Evolutionary conservation across 257 asterid species (phyloP).

Genomic region (Ehretia macrophylla): DNA sequence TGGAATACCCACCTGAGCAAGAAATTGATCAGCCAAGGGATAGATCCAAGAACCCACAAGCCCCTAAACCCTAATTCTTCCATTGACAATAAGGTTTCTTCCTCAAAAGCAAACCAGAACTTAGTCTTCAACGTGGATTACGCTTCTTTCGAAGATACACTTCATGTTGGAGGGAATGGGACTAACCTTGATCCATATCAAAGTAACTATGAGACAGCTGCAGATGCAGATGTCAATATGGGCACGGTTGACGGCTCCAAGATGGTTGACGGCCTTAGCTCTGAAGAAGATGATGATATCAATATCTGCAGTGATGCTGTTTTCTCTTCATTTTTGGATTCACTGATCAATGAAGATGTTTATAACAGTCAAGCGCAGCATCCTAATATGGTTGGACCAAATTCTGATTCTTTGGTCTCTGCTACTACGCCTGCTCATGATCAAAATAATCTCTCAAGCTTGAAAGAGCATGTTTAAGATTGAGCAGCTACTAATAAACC

Average conservation of each 20-base stretch:
- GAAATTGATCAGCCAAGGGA: constrained; percentile 66
- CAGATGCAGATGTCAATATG: neutral
- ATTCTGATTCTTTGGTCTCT: constrained; percentile 11
- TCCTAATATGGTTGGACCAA: neutral
- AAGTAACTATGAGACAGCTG: neutral
- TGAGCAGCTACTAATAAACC: neutral
- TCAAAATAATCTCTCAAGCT: constrained; percentile 7
- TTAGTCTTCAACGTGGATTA: neutral
- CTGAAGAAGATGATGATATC: neutral
- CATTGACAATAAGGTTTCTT: neutral
- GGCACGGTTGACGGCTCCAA: no score
- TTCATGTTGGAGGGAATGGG: neutral
- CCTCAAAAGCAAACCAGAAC: constrained; percentile 2
- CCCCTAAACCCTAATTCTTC: constrained; percentile 26
- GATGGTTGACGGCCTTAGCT: neutral
- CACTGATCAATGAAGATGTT: constrained; percentile 59
- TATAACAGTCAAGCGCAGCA: constrained; percentile 14
- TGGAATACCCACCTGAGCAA: constrained; percentile 73
- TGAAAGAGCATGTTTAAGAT: neutral
- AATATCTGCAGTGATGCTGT: constrained; percentile 12
- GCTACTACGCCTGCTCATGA: neutral
- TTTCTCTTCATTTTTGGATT: constrained; percentile 55
- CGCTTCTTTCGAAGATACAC: neutral
- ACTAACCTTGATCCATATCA: neutral
- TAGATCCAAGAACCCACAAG: constrained; percentile 74